Percentiles rank a stretch among this genome's conserved stretches.
phyloP scores from a whole-genome alignment of 228 moss, liverwort and hornwort genomes.

The Sphagnum fallax region DNA sequence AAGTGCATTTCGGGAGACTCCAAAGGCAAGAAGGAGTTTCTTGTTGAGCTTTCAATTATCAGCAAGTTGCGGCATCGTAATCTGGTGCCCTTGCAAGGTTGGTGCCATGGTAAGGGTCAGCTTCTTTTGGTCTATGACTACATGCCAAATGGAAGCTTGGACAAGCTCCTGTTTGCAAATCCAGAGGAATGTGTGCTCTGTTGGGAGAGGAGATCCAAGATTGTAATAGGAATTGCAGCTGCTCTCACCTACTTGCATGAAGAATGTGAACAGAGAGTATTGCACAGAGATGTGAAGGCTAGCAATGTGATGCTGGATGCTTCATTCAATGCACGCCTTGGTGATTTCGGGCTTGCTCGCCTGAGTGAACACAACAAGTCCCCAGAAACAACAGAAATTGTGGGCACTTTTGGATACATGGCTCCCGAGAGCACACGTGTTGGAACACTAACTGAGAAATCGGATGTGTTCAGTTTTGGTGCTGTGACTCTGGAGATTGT shows the following conservation, averaged over 20 bases:
- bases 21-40: constrained; percentile 23
- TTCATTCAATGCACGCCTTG: constrained; percentile 5
- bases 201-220: constrained; percentile 4
- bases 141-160: constrained; percentile 43
- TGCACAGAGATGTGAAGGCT: constrained; percentile 16
- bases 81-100: constrained; percentile 30
- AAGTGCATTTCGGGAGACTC: constrained; percentile 23
- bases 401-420: constrained; percentile 6
- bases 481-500: constrained; percentile 31
- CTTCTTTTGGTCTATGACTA: constrained; percentile 32
- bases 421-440: constrained; percentile 2
- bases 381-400: constrained; percentile 5
- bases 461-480: constrained; percentile 25
- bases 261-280: constrained; percentile 1
- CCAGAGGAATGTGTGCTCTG: constrained; percentile 5
- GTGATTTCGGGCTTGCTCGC: constrained; percentile 5
- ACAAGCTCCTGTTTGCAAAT: constrained; percentile 11
- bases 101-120: constrained; percentile 28
- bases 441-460: neutral
- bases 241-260: constrained; percentile 9
- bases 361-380: constrained; percentile 3
- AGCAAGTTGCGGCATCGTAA: constrained; percentile 28
- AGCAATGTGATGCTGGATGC: constrained; percentile 16
- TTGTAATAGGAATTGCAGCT: constrained; percentile 3
- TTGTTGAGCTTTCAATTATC: constrained; percentile 28